Conservation (phyloP, 2,329 filamentous ascomycete genomes). For the Endothia cerciana region DNA sequence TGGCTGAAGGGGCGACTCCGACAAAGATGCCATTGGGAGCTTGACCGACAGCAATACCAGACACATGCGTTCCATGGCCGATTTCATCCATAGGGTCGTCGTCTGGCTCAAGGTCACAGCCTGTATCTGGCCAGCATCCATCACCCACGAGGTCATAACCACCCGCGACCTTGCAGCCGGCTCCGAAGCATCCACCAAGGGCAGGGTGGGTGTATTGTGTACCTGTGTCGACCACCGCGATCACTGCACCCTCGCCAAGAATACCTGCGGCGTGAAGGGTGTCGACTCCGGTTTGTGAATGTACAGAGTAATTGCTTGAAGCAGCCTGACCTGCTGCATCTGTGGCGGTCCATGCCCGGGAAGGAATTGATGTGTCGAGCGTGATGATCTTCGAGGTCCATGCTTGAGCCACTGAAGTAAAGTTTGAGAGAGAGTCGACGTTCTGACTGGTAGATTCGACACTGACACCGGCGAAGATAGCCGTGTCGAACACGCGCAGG, state of each 20-base stretch:
- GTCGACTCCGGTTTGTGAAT: conserved; percentile 32
- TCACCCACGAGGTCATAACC: conserved; percentile 29
- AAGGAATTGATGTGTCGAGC: conserved; percentile 12
- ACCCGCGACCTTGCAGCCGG: conserved; percentile 25
- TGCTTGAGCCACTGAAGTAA: conserved; percentile 18
- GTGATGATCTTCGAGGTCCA: conserved; percentile 21
- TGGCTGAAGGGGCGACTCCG: conserved; percentile 28
- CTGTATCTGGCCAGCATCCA: conserved; percentile 23
- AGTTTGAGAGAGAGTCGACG: conserved; percentile 17
- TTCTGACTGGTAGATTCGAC: conserved; percentile 21
- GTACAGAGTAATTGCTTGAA: conserved; percentile 31
- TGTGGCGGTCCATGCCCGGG: conserved; percentile 19
- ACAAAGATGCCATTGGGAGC: conserved; percentile 15
- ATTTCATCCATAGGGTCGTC: conserved; percentile 41
- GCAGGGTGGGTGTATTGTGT: conserved; percentile 32
- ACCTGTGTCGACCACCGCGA: conserved; percentile 33
- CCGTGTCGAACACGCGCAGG: conserved; percentile 17
- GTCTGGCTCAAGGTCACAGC: conserved; percentile 38
- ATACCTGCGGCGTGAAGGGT: conserved; percentile 30
- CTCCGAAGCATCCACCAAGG: conserved; percentile 26
- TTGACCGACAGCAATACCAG: conserved; percentile 36
- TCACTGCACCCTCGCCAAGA: conserved; percentile 30
- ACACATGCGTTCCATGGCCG: conserved; percentile 44
- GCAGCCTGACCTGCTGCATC: conserved; percentile 18
- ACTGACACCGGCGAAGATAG: conserved; percentile 26